Percentiles rank a stretch among this genome's conserved stretches.
Conservation (phyloP, 495 filamentous ascomycete species). For the Wilcoxina mikolae region DNA sequence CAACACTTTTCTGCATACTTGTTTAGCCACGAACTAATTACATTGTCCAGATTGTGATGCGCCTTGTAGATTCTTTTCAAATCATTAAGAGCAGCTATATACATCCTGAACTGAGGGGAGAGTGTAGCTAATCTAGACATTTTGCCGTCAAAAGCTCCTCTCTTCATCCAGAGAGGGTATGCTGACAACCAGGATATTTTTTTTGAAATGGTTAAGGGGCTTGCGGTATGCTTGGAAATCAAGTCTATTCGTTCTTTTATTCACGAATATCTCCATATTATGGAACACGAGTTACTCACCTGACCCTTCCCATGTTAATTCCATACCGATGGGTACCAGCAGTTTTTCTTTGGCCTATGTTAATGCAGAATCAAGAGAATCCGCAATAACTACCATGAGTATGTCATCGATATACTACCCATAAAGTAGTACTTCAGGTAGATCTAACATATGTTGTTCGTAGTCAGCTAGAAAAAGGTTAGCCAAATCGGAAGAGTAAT, state of each 20-base stretch:
- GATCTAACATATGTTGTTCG: neutral
- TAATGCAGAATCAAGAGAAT: neutral
- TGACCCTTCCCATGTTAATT: neutral
- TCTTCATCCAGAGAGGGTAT: neutral
- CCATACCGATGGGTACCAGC: neutral
- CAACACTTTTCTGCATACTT: neutral
- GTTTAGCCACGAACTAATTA: neutral
- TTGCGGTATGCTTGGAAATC: neutral
- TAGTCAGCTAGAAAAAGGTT: neutral
- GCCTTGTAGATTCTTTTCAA: neutral
- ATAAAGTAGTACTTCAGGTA: neutral
- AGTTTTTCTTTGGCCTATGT: neutral
- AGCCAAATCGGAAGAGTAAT: neutral
- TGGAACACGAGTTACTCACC: neutral
- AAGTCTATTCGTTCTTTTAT: neutral
- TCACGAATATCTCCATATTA: neutral
- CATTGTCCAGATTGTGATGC: neutral
- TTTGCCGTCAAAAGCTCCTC: neutral
- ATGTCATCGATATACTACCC: neutral
- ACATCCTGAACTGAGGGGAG: neutral
- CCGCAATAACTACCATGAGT: neutral
- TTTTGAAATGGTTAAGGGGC: neutral
- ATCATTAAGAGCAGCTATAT: neutral
- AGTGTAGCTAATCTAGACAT: neutral
- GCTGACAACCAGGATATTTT: neutral